Percentiles rank a stretch among this genome's conserved stretches.
Conservation (phyloP, 139 green algal species). For the Mesotaenium endlicherianum region DNA sequence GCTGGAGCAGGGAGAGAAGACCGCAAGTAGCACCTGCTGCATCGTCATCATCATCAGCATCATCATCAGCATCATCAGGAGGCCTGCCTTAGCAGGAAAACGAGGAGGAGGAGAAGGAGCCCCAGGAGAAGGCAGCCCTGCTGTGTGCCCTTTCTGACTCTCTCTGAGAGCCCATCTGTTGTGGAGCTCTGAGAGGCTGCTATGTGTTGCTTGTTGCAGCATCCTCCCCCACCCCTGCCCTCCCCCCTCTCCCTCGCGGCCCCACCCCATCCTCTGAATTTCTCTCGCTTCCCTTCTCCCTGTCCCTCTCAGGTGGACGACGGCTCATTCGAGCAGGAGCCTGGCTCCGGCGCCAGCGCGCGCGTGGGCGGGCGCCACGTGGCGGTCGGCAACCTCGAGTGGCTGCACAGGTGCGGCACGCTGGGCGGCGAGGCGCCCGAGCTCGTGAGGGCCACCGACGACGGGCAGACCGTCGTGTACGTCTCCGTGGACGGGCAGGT, state of each 20-base stretch:
- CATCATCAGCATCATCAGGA: too few relatives aligned
- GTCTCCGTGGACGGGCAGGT: conserved; percentile 33
- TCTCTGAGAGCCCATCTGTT: too few relatives aligned
- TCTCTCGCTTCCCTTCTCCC: neutral
- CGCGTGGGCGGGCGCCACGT: conserved; percentile 22
- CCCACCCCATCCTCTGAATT: neutral
- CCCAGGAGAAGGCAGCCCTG: too few relatives aligned
- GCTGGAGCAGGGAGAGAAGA: too few relatives aligned
- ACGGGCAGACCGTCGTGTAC: conserved; percentile 35
- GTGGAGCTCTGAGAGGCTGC: too few relatives aligned
- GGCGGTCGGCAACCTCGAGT: conserved; percentile 70
- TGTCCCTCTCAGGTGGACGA: conserved; percentile 17
- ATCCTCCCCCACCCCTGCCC: neutral
- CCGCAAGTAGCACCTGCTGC: too few relatives aligned
- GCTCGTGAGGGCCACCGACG: neutral
- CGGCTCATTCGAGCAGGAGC: conserved; percentile 22
- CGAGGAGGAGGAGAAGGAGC: too few relatives aligned
- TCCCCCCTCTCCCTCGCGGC: neutral
- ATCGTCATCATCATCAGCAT: too few relatives aligned
- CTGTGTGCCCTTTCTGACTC: too few relatives aligned
- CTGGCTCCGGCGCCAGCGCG: conserved; percentile 7
- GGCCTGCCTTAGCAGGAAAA: too few relatives aligned
- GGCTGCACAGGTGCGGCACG: conserved; percentile 56
- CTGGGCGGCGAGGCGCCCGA: neutral
- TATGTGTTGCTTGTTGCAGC: too few relatives aligned